Evolutionary conservation across 2,329 filamentous ascomycete species (phyloP), one percentile per base, ranked within the genome.

Genomic region (Penicillium sp.): DNA sequence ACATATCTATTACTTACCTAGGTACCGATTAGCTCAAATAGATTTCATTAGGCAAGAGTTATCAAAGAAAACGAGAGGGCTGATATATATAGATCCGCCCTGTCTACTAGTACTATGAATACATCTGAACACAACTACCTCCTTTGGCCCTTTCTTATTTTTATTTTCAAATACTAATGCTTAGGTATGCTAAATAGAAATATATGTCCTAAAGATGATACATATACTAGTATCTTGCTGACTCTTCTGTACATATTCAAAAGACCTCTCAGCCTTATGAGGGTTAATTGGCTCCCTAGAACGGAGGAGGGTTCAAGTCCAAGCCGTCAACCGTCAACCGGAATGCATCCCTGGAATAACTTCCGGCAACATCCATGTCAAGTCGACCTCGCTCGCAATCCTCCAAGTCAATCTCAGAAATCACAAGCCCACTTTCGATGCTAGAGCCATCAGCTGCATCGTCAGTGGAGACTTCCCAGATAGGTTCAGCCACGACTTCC

Each of bases 311-410:
- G 48, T 71, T 74, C 42, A 84, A 59, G 61, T 82, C 79, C 58
- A 84, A 58, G 0, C 80, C 81, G 45, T 81, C 75, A 3, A 83
- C 80, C 0, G 69, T 77, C 48, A 84, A 62, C 56, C 75, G 75
- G 62, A 84, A 84, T 15, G 78, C 73, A 63, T 84, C 83, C 65
- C 88, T 78, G 2, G 88, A 90, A 68, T 95, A 95, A 63, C 85
- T 89, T 0, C 90, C 90, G 2, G 82, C 88, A 33, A 87, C 82
- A 72, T 95, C 90, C 41, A 95, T 67, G 66, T 95, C 89, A 56
- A 95, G 66, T 45, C 88, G 75, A 0, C 89, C 90, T 9, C 87
- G 77, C 57, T 89, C 80, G 60, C 90, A 95, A 57, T 95, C 88
- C 42, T 94, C 86, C 61, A 96, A 84, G 62, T 96, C 88, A 3